Evolutionary conservation across 495 filamentous ascomycete genomes (phyloP), one percentile per base, ranked within the genome.

Genomic region (Amphirosellinia nigrospora): DNA sequence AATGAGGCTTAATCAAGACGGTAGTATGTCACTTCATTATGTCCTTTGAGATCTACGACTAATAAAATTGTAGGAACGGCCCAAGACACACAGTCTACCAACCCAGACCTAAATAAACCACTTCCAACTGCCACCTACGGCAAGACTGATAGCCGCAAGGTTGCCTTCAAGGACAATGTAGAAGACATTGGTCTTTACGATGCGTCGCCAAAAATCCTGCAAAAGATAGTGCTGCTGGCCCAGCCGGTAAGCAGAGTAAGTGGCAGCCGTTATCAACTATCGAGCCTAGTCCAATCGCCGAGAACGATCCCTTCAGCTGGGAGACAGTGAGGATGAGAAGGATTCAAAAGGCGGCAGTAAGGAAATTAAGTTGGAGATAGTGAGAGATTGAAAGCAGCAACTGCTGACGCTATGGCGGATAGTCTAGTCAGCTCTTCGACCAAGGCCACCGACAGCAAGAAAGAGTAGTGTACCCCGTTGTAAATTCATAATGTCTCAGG

Each of bases 241-340:
- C 73, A 36, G 70, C 80, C 30, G 85, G 83, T 75, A 96, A 93
- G 81, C 82, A 87, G 16, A 96, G 92, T 85, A 99, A 99, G 83
- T 99, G 96, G 96, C 95, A 99, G 79, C 96, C 96, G 19, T 82
- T 99, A 63, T 92, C 93, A 38, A 88, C 91, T 0, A 89, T 97
- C 7, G 94, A 96, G 53, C 96, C 96, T 6, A 91, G 88, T 62
- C 96, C 96, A 39, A 90, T 95, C 53, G 89, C 88, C 11, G 95
- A 99, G 70, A 93, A 96, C 73, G 96, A 99, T 75, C 96, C 96
- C 0, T 99, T 99, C 80, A 97, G 93, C 73, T 99, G 11, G 96
- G 96, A 2, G 96, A 99, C 74, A 97, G 94, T 73, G 93, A 97
- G 69, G 96, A 98, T 60, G 96, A 98, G 80, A 91, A 92, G 70